Conservation (phyloP, 768 basidiomycete species). For the Rubroboletus satanas region DNA sequence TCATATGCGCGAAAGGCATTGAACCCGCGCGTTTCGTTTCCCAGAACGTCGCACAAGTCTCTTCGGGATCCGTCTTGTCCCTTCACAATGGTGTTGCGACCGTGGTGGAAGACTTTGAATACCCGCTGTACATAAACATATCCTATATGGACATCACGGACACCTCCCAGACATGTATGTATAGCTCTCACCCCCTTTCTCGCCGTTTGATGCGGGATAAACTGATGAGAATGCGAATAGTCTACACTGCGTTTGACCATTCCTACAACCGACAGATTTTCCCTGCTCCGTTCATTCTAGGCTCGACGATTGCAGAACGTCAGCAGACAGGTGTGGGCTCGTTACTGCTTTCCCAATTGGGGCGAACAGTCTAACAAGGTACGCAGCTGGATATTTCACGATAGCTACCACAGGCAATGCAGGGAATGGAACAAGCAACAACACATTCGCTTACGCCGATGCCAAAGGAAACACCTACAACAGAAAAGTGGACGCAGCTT, state of each 20-base stretch:
- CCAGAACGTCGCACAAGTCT: constrained; percentile 49
- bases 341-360: neutral
- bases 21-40: neutral
- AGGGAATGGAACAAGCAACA: constrained; percentile 69
- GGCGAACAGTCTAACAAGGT: neutral
- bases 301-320: constrained; percentile 53
- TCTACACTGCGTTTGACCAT: constrained; percentile 57
- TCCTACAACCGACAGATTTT: constrained; percentile 58
- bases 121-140: constrained; percentile 47
- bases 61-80: constrained; percentile 44
- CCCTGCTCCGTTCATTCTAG: constrained; percentile 56
- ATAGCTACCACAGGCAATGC: constrained; percentile 43
- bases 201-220: neutral
- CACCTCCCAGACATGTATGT: constrained; percentile 24
- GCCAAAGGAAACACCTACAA: constrained; percentile 56
- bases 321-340: constrained; percentile 52
- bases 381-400: constrained; percentile 49
- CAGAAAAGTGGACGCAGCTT: constrained; percentile 56
- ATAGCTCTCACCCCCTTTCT: neutral
- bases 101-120: constrained; percentile 50
- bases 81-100: constrained; percentile 44
- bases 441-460: constrained; percentile 62
- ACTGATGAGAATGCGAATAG: constrained; percentile 30
- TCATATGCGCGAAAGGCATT: neutral
- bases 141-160: constrained; percentile 32